Percentiles rank a stretch among this genome's conserved stretches.
Conservation (phyloP, 1,139 yeast genomes). For the Debaryomyces robertsiae region DNA sequence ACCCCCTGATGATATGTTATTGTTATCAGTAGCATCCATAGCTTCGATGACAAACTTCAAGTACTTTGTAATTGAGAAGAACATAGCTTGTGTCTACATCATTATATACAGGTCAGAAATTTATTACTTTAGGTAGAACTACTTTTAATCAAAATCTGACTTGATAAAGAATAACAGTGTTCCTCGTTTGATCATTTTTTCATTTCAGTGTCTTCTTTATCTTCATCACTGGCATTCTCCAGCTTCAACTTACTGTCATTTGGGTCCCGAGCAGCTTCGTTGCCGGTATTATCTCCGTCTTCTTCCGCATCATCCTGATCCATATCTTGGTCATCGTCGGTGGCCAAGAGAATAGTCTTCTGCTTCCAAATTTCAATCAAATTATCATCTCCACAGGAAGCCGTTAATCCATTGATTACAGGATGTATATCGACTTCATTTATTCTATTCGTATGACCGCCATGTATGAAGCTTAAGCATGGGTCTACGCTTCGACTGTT, state of each 20-base stretch:
- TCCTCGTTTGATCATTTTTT: conserved; percentile 5
- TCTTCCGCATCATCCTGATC: conserved; percentile 34
- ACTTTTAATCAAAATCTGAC: not conserved
- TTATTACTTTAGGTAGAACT: not conserved
- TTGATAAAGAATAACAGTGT: no score
- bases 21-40: not conserved
- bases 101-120: not conserved
- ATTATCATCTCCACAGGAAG: conserved; percentile 55
- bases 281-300: conserved; percentile 27
- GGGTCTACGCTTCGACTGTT: conserved; percentile 53
- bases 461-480: conserved; percentile 59
- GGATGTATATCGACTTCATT: conserved; percentile 57
- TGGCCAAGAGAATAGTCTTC: conserved; percentile 41
- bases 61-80: no score
- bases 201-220: conserved; percentile 16
- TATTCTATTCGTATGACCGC: conserved; percentile 58
- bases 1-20: not conserved
- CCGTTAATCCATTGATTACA: conserved; percentile 38
- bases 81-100: no score
- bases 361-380: conserved; percentile 59
- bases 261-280: conserved; percentile 4
- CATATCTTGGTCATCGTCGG: conserved; percentile 43
- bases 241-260: not conserved
- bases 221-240: conserved; percentile 11
- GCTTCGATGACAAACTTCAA: no score